Base-by-base conservation (phyloP, 2,329 filamentous ascomycete species). In the Aspergillus novofumigatus region DNA sequence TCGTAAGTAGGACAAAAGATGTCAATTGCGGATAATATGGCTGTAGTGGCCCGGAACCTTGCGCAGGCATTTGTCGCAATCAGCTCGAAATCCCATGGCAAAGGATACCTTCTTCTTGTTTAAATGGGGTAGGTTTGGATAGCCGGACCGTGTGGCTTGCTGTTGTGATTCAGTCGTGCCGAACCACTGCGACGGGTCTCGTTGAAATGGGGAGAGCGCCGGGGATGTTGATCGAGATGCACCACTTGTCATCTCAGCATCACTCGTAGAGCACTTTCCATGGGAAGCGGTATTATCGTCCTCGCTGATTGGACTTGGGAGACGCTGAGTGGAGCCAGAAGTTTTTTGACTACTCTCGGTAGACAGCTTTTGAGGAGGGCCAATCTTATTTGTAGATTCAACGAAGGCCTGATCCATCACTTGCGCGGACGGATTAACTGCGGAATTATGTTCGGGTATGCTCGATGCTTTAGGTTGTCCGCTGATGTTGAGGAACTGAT, bases 1-100 rank as follows among this genome's bases (percentile, higher is more conserved):
- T 47, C 10, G 4, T n/a, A 32, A 11, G 45, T 42, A 3, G 51
- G 11, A 52, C 51, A 41, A 47, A 52, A 20, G 17, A 32, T 7
- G 38, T 69, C 61, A 75, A 42, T 60, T 48, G 32, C 71, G 69
- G 61, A 91, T 85, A 58, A 92, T 90, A 73, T 92, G 89, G 67
- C 89, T 91, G 69, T 91, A 92, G 70, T 92, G 89, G 1, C 89
- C 89, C 0, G 89, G 89, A 7, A 91, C 87, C 69, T 86, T 89
- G 69, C 83, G 80, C 48, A 82, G 82, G 74, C 89, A 92, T 73
- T 91, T 91, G 59, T 91, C 88, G 69, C 89, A 92, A 72, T 91
- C 89, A 11, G 86, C 82, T 61, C 89, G 80, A 75, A 88, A 92
- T 52, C 89, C 89, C 84, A 92, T 91, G 66, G 87, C 89, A 71